Conservation (phyloP, 148 eudicot genomes). For the Chenopodium berlandieri region DNA sequence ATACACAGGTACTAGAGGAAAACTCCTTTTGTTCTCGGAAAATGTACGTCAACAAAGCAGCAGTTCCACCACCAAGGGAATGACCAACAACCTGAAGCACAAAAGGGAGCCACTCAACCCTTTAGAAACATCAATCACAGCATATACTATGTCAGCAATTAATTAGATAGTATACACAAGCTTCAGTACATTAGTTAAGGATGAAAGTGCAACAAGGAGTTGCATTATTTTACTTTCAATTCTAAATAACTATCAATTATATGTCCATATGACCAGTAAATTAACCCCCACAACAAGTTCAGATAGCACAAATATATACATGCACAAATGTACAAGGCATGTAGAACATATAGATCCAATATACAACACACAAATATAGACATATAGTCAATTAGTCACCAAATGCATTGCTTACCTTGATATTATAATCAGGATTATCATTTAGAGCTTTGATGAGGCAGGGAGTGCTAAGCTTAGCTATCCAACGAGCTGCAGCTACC, state of each 20-base stretch:
- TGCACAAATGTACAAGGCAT: neutral
- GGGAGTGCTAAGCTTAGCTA: constrained; percentile 82
- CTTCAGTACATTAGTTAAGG: neutral
- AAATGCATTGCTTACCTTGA: constrained; percentile 46
- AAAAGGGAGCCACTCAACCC: constrained; percentile 7
- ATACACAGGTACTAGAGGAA: constrained; percentile 55
- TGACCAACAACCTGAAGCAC: constrained; percentile 80
- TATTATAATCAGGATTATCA: constrained; percentile 63
- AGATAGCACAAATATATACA: neutral
- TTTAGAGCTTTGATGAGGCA: constrained; percentile 62
- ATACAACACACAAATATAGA: neutral
- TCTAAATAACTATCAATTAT: neutral
- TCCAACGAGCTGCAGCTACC: constrained; percentile 99
- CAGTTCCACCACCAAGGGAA: constrained; percentile 99
- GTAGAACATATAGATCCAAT: neutral
- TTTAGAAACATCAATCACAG: neutral
- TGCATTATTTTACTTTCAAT: neutral
- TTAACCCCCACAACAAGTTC: neutral
- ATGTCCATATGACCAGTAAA: neutral
- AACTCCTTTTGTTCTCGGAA: constrained; percentile 86
- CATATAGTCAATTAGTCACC: neutral
- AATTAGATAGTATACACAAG: neutral
- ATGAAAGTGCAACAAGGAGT: neutral
- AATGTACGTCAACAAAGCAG: constrained; percentile 87
- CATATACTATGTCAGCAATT: neutral